These are phyloP conservation scores for Pharus latifolius DNA, from an alignment of 176 grass and related monocot genomes.

Conservation along the genomic window DNA sequence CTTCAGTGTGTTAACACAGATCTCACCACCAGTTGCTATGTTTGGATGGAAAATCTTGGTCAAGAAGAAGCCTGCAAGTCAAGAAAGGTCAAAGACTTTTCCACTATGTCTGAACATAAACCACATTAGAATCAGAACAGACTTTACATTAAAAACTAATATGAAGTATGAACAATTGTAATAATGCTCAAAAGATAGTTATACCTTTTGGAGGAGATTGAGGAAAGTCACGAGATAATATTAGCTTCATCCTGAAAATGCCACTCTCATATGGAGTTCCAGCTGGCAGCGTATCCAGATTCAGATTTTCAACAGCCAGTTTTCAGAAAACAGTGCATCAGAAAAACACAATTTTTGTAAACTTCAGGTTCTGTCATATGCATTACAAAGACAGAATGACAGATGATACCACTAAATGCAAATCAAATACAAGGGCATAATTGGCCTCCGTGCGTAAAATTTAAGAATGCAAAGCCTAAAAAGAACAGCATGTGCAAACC, in stretches of 20 bases:
- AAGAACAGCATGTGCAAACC: background rate
- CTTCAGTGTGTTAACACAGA: slow-evolving; percentile 91
- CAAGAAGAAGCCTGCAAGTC: slow-evolving; percentile 64
- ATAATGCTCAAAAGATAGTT: background rate
- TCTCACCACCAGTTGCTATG: slow-evolving; percentile 83
- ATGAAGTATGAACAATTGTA: background rate
- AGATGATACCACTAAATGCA: background rate
- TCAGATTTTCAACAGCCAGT: background rate
- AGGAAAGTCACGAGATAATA: slow-evolving; percentile 75
- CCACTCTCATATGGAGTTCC: slow-evolving; percentile 96
- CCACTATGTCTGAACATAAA: background rate
- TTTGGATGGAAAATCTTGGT: slow-evolving; percentile 99
- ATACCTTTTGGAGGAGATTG: slow-evolving; percentile 87
- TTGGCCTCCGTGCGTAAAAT: background rate
- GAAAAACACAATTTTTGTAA: background rate
- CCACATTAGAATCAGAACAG: background rate
- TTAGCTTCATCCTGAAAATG: slow-evolving; percentile 87
- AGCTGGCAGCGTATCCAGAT: slow-evolving; percentile 28
- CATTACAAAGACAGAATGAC: background rate
- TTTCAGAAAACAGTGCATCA: background rate
- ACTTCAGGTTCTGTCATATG: background rate
- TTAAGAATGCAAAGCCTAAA: background rate
- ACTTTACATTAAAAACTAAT: background rate
- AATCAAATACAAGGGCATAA: background rate
- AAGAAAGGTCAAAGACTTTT: slow-evolving; percentile 2